Conservation (phyloP, 441 rosid genomes). For the Rhodomyrtus psidioides region DNA sequence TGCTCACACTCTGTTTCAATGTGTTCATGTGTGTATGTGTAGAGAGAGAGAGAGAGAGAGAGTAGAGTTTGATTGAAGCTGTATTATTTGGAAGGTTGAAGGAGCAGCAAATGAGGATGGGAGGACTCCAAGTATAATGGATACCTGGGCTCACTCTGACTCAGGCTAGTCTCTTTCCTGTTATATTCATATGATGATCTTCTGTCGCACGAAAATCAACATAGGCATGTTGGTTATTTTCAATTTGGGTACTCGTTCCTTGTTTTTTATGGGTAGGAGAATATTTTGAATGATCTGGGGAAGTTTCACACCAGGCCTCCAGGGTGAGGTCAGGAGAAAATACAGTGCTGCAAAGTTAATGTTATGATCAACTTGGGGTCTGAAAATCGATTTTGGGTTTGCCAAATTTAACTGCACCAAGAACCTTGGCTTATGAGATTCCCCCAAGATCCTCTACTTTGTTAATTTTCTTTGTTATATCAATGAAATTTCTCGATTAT, state of each 20-base stretch:
- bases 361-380: not conserved
- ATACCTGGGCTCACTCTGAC: slow-evolving; percentile 6
- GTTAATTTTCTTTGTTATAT: not conserved
- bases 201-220: not conserved
- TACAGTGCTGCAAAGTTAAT: not conserved
- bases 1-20: not conserved
- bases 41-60: not conserved
- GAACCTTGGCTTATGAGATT: not conserved
- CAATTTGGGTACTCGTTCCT: not conserved
- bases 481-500: not conserved
- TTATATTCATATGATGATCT: not conserved
- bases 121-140: slow-evolving; percentile 15
- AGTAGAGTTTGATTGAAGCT: not conserved
- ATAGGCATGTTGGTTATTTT: not conserved
- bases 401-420: not conserved
- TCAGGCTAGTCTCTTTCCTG: not conserved
- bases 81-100: slow-evolving; percentile 1
- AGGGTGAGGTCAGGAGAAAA: not conserved
- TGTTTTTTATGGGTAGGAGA: not conserved
- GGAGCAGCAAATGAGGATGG: slow-evolving; percentile 19
- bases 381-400: not conserved
- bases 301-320: not conserved
- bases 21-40: not conserved
- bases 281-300: not conserved
- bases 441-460: not conserved